Evolutionary conservation across 495 filamentous ascomycete species (phyloP).

Genomic region (Lophiotrema nucula): DNA sequence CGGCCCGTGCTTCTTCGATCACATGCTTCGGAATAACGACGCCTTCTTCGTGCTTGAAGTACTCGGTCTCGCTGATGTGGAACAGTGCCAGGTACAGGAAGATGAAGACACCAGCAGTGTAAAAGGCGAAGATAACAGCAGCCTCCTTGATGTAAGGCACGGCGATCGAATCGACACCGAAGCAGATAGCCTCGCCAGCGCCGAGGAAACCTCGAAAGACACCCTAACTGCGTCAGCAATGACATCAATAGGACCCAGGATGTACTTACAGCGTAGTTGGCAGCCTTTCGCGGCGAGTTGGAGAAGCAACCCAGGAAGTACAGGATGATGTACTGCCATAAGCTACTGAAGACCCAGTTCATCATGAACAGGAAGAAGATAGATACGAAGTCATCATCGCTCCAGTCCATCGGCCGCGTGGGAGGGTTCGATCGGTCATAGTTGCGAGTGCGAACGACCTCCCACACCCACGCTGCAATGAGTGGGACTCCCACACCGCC

Average conservation of each 20-base stretch:
- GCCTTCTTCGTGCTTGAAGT: constrained; percentile 21
- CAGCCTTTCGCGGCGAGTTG: constrained; percentile 3
- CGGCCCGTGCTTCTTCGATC: constrained; percentile 1
- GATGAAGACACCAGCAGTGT: constrained; percentile 11
- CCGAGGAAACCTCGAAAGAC: constrained; percentile 23
- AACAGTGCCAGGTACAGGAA: constrained; percentile 11
- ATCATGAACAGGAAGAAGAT: constrained; percentile 3
- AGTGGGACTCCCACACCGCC: constrained; percentile 1
- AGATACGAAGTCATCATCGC: constrained; percentile 1
- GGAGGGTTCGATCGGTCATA: neutral
- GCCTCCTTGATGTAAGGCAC: constrained; percentile 22
- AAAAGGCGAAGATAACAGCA: constrained; percentile 25
- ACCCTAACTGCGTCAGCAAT: constrained; percentile 2
- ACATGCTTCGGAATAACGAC: constrained; percentile 27
- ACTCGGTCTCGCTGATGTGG: constrained; percentile 20
- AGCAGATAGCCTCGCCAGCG: constrained; percentile 25
- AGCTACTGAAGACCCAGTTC: neutral
- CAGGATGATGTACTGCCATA: constrained; percentile 6
- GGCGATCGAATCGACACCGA: constrained; percentile 19
- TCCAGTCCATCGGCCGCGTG: neutral
- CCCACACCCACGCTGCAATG: constrained; percentile 5
- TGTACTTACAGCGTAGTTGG: constrained; percentile 1
- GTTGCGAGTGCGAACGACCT: constrained; percentile 1
- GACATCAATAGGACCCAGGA: neutral
- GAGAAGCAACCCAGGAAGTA: constrained; percentile 2